Conservation (phyloP, 106 monocot species). For the Dioscorea zingiberensis region DNA sequence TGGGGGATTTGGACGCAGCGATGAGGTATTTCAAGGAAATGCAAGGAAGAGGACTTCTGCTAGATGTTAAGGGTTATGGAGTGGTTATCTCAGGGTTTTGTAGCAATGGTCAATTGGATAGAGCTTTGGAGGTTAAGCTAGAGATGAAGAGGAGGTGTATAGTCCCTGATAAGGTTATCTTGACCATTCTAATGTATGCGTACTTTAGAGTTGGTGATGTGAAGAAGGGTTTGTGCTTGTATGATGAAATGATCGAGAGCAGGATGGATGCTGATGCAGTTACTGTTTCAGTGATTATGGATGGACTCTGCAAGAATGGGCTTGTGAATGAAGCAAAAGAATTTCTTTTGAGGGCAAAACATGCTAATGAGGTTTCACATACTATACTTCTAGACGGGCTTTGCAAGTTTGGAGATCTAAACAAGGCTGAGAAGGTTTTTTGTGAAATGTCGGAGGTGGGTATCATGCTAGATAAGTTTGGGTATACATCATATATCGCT, state of each 20-base stretch:
- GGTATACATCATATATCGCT: too few species aligned
- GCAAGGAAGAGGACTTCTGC: slow-evolving; percentile 1
- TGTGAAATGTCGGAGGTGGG: too few species aligned
- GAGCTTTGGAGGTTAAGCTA: slow-evolving; percentile 14
- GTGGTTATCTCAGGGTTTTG: slow-evolving; percentile 17
- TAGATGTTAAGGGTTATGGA: slow-evolving; percentile 16
- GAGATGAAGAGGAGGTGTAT: slow-evolving; percentile 13
- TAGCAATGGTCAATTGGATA: slow-evolving; percentile 7
- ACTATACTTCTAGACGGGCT: too few species aligned
- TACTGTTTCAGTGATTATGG: slow-evolving; percentile 3
- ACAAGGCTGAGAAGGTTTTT: too few species aligned
- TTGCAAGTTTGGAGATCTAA: too few species aligned
- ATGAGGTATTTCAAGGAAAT: slow-evolving; percentile 5
- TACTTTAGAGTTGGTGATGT: too few species aligned
- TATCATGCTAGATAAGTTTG: too few species aligned
- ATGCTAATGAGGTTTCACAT: not conserved
- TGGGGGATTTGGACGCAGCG: slow-evolving; percentile 5
- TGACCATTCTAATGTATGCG: too few species aligned
- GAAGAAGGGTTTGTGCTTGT: too few species aligned
- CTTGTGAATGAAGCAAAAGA: slow-evolving; percentile 9
- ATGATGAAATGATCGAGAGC: too few species aligned
- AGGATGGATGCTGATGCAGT: too few species aligned
- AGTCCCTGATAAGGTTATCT: too few species aligned
- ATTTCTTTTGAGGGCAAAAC: not conserved
- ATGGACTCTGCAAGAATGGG: slow-evolving; percentile 23